These are phyloP conservation scores for Circinella umbellata DNA, from an alignment of 371 early-diverging fungal genomes.

Conservation along the genomic window DNA sequence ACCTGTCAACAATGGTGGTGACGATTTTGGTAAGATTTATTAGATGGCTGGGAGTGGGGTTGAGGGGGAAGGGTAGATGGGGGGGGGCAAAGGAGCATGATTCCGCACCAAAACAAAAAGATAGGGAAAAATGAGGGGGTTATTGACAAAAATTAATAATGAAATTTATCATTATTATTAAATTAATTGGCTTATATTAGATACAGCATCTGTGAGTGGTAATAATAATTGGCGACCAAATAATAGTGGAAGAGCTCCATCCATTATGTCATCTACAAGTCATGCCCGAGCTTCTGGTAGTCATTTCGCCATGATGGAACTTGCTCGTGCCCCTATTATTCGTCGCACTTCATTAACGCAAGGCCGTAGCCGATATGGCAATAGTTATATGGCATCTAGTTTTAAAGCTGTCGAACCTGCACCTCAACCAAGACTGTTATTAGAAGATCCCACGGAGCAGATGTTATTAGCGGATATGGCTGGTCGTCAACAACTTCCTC, in stretches of 20 bases:
- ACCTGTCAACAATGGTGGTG: background rate
- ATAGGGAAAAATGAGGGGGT: background rate
- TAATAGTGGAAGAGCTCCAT: conserved; percentile 29
- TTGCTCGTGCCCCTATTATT: conserved; percentile 6
- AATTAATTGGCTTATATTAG: background rate
- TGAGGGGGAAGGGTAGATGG: no score
- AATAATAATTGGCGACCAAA: conserved; percentile 17
- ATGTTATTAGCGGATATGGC: conserved; percentile 39
- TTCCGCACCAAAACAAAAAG: background rate
- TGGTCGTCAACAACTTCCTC: conserved; percentile 48
- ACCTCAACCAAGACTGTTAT: conserved; percentile 30
- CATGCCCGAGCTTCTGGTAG: conserved; percentile 25
- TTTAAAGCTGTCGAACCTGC: conserved; percentile 55
- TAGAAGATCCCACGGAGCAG: conserved; percentile 38
- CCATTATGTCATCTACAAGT: conserved; percentile 31
- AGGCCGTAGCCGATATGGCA: conserved; percentile 44
- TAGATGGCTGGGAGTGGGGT: background rate
- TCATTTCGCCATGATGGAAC: conserved; percentile 16
- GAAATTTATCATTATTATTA: no score
- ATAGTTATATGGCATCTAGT: conserved; percentile 46
- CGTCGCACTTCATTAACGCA: conserved; percentile 18
- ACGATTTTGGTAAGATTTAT: conserved; percentile 25
- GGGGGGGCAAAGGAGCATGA: no score
- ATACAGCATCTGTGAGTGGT: conserved; percentile 18
- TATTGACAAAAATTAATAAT: no score